These are phyloP conservation scores for Penicillium bialowiezense DNA, from an alignment of 495 filamentous ascomycete species.

Conservation along the genomic window DNA sequence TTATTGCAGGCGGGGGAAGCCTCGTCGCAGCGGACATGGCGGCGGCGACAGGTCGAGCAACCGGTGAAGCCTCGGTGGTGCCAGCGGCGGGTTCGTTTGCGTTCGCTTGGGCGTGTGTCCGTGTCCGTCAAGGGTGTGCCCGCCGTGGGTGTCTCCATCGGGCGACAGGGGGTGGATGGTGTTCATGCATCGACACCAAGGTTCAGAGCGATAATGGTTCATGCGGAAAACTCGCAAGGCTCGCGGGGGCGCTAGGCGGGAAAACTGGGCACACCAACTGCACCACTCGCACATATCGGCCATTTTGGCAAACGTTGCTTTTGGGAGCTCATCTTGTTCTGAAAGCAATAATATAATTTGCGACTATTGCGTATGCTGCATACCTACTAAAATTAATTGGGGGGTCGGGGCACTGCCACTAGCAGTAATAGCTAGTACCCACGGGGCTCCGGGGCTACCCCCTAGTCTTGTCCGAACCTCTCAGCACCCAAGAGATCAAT, in stretches of 20 bases:
- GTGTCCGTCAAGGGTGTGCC: slow-evolving; percentile 20
- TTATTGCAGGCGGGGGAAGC: slow-evolving; percentile 41
- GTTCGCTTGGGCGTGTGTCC: slow-evolving; percentile 13
- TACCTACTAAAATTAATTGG: too few species aligned
- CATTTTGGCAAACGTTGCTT: too few species aligned
- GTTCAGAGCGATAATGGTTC: neutral
- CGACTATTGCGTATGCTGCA: too few species aligned
- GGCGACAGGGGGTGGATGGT: slow-evolving; percentile 7
- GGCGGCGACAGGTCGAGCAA: slow-evolving; percentile 39
- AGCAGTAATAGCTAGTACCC: too few species aligned
- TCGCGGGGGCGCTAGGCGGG: slow-evolving; percentile 1
- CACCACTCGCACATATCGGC: too few species aligned
- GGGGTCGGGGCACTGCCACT: too few species aligned
- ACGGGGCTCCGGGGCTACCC: too few species aligned
- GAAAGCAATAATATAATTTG: too few species aligned
- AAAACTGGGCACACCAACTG: neutral
- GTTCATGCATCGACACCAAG: slow-evolving; percentile 25
- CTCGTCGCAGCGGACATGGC: slow-evolving; percentile 47
- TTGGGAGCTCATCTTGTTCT: too few species aligned
- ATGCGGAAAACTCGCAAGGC: neutral
- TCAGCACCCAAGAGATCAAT: too few species aligned
- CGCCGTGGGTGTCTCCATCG: slow-evolving; percentile 34
- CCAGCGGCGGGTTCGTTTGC: slow-evolving; percentile 43
- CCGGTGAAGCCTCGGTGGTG: slow-evolving; percentile 41
- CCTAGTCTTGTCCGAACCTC: too few species aligned